These are phyloP conservation scores for Willaertia magna DNA, from an alignment of 208 protist species.

Conservation along the genomic window DNA sequence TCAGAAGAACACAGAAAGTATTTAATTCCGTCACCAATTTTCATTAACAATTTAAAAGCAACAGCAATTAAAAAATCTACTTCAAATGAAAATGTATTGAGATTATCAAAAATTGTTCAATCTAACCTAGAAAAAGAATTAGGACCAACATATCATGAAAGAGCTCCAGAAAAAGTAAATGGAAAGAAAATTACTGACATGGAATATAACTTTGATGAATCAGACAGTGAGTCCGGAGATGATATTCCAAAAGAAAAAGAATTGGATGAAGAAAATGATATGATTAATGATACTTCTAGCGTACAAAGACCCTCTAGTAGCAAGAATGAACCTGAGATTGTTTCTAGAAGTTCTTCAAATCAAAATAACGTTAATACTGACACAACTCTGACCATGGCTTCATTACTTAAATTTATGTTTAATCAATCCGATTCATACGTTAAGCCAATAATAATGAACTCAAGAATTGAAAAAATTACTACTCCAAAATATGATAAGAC, in stretches of 20 bases:
- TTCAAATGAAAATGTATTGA: conserved; percentile 14
- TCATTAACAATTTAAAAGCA: not conserved
- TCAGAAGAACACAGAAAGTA: not conserved
- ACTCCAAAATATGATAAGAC: conserved; percentile 48
- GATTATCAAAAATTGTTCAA: conserved; percentile 26
- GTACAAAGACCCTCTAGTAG: not conserved
- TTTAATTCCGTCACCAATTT: not conserved
- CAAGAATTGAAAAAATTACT: conserved; percentile 57
- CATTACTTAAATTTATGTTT: conserved; percentile 40
- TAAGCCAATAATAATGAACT: conserved; percentile 66
- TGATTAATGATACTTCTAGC: not conserved
- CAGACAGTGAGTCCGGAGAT: not conserved
- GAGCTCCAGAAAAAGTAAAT: conserved; percentile 28
- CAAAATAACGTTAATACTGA: not conserved
- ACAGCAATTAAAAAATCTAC: no score
- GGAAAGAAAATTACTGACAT: conserved; percentile 37
- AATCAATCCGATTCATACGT: conserved; percentile 59
- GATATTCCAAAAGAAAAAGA: conserved; percentile 6
- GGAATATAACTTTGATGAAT: conserved; percentile 48
- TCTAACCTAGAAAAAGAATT: conserved; percentile 24
- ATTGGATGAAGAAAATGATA: conserved; percentile 4
- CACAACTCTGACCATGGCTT: not conserved
- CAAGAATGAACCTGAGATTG: conserved; percentile 11
- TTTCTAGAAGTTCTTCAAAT: not conserved
- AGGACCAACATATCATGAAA: conserved; percentile 25